phyloP scores from a whole-genome alignment of 208 protist species.

The Leishmania tarentolae region DNA sequence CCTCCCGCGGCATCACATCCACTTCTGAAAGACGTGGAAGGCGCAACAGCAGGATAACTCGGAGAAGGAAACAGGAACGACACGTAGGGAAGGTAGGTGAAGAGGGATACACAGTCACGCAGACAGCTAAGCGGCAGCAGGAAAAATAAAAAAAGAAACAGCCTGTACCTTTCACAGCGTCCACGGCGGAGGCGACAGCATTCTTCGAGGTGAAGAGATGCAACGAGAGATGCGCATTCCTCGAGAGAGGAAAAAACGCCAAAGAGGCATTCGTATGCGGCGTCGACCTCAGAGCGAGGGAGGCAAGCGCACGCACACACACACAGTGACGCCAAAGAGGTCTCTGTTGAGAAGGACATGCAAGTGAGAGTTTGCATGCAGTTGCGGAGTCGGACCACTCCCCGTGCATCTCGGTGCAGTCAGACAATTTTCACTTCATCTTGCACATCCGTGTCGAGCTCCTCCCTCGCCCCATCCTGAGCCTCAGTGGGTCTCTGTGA shows the following conservation, averaged over 20 bases:
- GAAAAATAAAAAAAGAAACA: not conserved
- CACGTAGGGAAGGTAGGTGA: not conserved
- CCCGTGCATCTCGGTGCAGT: no score
- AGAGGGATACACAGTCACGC: not conserved
- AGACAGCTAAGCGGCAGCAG: not conserved
- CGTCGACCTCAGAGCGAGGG: not conserved
- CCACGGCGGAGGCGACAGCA: not conserved
- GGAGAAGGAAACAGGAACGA: slow-evolving; percentile 1
- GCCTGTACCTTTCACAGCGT: not conserved
- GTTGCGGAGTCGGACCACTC: not conserved
- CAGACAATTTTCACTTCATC: not conserved
- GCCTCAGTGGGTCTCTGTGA: not conserved
- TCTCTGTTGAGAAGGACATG: not conserved
- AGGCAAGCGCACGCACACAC: not conserved
- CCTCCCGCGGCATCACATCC: not conserved
- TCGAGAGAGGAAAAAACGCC: not conserved
- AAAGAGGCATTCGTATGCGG: not conserved
- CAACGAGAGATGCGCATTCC: not conserved
- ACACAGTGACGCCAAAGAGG: not conserved
- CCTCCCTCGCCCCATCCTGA: not conserved
- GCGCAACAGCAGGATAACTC: not conserved
- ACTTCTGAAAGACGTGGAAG: slow-evolving; percentile 1
- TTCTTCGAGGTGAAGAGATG: not conserved
- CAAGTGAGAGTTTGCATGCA: not conserved
- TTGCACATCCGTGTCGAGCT: not conserved